phyloP scores from a whole-genome alignment of 2,329 filamentous ascomycete species.

The Dactylellina drechsleri region DNA sequence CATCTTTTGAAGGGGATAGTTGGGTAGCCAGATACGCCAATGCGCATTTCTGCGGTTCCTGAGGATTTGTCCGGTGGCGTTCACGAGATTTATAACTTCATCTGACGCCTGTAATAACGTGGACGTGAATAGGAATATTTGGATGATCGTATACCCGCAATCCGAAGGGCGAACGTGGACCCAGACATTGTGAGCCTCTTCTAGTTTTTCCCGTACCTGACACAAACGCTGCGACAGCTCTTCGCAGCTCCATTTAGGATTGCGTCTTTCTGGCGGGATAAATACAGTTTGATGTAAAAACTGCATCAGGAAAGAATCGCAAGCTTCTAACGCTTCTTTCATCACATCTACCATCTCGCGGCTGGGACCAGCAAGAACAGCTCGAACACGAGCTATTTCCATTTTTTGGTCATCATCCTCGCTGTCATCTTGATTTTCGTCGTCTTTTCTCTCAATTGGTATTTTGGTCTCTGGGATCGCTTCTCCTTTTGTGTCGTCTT shows the following conservation, averaged over 20 bases:
- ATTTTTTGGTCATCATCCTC: conserved; percentile 54
- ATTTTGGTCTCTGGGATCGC: conserved; percentile 42
- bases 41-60: conserved; percentile 62
- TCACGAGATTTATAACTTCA: conserved; percentile 56
- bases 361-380: conserved; percentile 65
- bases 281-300: conserved; percentile 59
- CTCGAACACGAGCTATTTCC: conserved; percentile 56
- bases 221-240: conserved; percentile 14
- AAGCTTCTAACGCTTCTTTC: conserved; percentile 63
- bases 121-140: conserved; percentile 52
- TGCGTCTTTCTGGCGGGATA: conserved; percentile 34
- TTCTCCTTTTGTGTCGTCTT: conserved; percentile 4
- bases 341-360: conserved; percentile 65
- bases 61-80: conserved; percentile 66
- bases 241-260: conserved; percentile 9
- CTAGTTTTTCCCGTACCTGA: conserved; percentile 21
- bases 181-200: conserved; percentile 45
- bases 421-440: conserved; percentile 18
- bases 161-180: conserved; percentile 38
- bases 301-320: conserved; percentile 68
- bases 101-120: conserved; percentile 43
- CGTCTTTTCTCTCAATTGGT: conserved; percentile 22
- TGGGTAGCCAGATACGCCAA: conserved; percentile 65
- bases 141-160: conserved; percentile 39
- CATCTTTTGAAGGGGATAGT: conserved; percentile 68